Percentiles rank a stretch among this genome's conserved stretches.
Evolutionary conservation across 495 filamentous ascomycete species (phyloP).

Genomic region (Neurospora pannonica): DNA sequence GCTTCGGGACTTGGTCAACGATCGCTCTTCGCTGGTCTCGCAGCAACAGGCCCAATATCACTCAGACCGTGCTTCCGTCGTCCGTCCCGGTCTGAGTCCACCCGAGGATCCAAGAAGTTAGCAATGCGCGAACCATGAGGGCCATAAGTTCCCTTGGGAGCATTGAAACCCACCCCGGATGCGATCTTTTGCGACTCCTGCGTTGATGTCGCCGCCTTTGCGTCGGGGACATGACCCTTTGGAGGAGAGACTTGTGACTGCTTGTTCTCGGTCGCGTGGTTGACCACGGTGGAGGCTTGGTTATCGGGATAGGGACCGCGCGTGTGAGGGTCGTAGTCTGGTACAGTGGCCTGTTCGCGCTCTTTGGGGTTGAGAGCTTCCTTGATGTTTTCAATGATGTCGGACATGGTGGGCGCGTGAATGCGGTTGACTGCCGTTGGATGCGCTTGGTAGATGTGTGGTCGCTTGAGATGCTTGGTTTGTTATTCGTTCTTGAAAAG

Average conservation of each 20-base stretch:
- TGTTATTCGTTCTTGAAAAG: background rate
- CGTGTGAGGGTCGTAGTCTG: constrained; percentile 14
- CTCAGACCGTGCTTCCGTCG: constrained; percentile 5
- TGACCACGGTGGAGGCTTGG: background rate
- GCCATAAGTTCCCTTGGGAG: constrained; percentile 26
- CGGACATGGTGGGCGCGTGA: constrained; percentile 19
- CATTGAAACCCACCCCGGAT: constrained; percentile 12
- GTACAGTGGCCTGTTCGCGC: constrained; percentile 15
- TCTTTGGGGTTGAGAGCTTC: constrained; percentile 15
- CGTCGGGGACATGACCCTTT: background rate
- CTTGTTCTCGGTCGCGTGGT: background rate
- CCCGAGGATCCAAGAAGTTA: constrained; percentile 33
- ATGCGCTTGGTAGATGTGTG: background rate
- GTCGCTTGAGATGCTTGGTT: background rate
- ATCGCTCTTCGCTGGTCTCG: background rate
- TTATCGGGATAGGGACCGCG: constrained; percentile 16
- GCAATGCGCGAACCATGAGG: constrained; percentile 29
- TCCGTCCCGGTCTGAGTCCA: constrained; percentile 29
- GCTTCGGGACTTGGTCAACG: background rate
- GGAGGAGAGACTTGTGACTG: constrained; percentile 1
- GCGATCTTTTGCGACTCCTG: constrained; percentile 1
- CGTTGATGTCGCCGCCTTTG: background rate
- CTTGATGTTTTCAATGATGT: constrained; percentile 18
- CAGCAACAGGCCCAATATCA: background rate
- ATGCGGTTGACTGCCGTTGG: background rate